These are phyloP conservation scores for Glaciozyma martinii DNA, from an alignment of 768 basidiomycete genomes.

Conservation along the genomic window DNA sequence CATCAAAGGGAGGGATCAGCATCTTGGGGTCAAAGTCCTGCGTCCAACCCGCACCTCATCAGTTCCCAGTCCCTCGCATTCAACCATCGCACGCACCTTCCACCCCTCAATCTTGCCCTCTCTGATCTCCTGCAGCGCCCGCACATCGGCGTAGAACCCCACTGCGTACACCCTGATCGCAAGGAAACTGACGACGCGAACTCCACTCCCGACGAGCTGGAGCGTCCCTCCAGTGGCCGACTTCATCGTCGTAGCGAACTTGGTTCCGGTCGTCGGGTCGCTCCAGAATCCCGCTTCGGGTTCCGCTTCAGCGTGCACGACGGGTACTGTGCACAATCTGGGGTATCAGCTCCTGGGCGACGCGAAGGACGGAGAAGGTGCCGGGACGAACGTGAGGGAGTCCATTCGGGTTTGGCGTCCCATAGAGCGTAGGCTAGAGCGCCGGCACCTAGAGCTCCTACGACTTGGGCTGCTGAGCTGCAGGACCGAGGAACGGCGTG, in stretches of 20 bases:
- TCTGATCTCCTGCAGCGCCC: constrained; percentile 9
- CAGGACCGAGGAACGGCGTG: too few species aligned
- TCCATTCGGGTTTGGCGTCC: too few species aligned
- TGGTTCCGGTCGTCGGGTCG: constrained; percentile 40
- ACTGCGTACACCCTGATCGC: constrained; percentile 42
- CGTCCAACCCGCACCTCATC: not conserved
- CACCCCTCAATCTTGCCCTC: constrained; percentile 33
- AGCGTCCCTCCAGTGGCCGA: constrained; percentile 19
- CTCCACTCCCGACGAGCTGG: constrained; percentile 41
- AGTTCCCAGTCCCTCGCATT: not conserved
- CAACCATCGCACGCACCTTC: constrained; percentile 29
- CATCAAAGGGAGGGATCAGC: constrained; percentile 12
- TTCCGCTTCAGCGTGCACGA: constrained; percentile 6
- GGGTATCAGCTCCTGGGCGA: too few species aligned
- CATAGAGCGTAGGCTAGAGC: too few species aligned
- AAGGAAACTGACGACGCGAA: constrained; percentile 43
- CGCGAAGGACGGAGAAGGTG: too few species aligned
- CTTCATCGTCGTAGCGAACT: constrained; percentile 34
- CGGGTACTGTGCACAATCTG: not conserved
- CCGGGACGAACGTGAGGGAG: too few species aligned
- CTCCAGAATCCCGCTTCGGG: constrained; percentile 18
- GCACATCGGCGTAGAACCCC: constrained; percentile 40
- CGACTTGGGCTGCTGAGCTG: too few species aligned
- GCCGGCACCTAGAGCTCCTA: too few species aligned
- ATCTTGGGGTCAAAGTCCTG: constrained; percentile 12